Evolutionary conservation across 2,329 filamentous ascomycete species (phyloP).

Genomic region (Arthroderma sp.): DNA sequence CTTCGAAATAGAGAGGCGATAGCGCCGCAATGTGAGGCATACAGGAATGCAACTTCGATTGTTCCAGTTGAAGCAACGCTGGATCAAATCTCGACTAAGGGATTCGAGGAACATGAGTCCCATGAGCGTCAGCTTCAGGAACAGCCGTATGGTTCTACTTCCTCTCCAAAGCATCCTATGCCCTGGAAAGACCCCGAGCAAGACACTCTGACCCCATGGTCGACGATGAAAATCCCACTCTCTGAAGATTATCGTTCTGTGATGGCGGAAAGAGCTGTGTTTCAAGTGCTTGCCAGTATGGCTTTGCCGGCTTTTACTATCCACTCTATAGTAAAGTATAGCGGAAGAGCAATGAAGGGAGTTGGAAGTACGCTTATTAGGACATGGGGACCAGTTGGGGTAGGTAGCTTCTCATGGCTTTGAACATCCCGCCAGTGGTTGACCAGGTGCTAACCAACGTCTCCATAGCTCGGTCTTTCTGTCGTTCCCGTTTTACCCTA

Average conservation of each 20-base stretch:
- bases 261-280: constrained; percentile 80
- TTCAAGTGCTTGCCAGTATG: constrained; percentile 87
- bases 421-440: not conserved
- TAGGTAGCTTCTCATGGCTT: constrained; percentile 36
- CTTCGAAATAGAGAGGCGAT: constrained; percentile 66
- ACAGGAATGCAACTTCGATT: constrained; percentile 21
- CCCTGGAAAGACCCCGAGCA: constrained; percentile 17
- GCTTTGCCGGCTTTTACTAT: constrained; percentile 87
- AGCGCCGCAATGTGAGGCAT: constrained; percentile 49
- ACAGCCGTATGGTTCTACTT: constrained; percentile 2
- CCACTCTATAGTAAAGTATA: constrained; percentile 83
- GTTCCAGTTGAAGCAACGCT: constrained; percentile 3
- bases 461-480: constrained; percentile 45
- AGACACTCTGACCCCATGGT: constrained; percentile 22
- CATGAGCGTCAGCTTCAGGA: not conserved
- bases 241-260: constrained; percentile 84
- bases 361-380: constrained; percentile 61
- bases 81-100: constrained; percentile 4
- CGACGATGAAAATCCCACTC: constrained; percentile 45
- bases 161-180: constrained; percentile 13
- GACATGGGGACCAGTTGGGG: constrained; percentile 82
- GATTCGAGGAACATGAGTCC: constrained; percentile 2
- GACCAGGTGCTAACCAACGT: constrained; percentile 8
- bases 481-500: constrained; percentile 72
- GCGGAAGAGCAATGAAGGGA: constrained; percentile 71